A percentile compares a stretch with the other conserved stretches of the same genome.
Conservation (phyloP, 148 eudicot species). For the Camellia lanceoleosa region DNA sequence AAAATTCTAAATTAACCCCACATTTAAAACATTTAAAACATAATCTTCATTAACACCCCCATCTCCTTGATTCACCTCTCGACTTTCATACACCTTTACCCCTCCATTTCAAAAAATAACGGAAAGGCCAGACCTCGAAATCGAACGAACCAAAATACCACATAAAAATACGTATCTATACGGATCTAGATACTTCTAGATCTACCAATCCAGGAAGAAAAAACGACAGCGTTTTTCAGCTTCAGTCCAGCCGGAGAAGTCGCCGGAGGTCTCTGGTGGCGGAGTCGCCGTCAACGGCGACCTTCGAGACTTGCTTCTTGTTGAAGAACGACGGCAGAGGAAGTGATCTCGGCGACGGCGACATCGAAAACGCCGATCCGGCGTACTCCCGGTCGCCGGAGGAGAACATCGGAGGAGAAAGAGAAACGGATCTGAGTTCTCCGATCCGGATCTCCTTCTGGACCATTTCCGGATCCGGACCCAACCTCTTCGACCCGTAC, state of each 20-base stretch:
- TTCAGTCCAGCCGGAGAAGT: constrained; percentile 58
- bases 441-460: constrained; percentile 22
- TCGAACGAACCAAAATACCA: neutral
- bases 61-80: neutral
- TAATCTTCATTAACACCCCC: neutral
- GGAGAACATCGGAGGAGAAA: neutral
- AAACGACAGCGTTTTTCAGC: neutral
- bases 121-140: constrained; percentile 11
- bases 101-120: constrained; percentile 19
- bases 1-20: neutral
- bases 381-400: constrained; percentile 34
- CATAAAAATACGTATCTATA: neutral
- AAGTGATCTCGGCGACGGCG: constrained; percentile 59
- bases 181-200: neutral
- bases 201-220: neutral
- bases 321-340: constrained; percentile 65
- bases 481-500: constrained; percentile 19
- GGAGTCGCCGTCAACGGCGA: constrained; percentile 29
- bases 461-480: constrained; percentile 23
- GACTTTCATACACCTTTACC: neutral
- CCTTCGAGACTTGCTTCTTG: constrained; percentile 25
- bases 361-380: constrained; percentile 60
- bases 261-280: constrained; percentile 69
- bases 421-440: constrained; percentile 12
- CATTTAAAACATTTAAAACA: neutral